phyloP scores from a whole-genome alignment of 2,329 filamentous ascomycete species.

The Fusarium newnesense region DNA sequence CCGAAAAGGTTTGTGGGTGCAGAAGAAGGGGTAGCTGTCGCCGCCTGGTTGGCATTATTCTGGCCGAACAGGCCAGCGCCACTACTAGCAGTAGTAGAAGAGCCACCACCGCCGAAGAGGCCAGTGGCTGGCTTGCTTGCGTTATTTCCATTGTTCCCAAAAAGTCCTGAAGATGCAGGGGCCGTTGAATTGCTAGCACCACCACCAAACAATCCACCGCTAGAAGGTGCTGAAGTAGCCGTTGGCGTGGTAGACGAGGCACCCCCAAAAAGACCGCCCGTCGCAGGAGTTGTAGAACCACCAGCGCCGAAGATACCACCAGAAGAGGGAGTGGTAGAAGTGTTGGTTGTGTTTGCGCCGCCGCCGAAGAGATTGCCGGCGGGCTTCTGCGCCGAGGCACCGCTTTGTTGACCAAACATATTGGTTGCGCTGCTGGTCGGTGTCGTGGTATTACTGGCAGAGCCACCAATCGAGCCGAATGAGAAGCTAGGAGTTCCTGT shows the following conservation, averaged over 20 bases:
- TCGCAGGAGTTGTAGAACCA: conserved; percentile 40
- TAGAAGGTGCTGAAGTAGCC: conserved; percentile 36
- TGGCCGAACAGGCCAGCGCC: conserved; percentile 41
- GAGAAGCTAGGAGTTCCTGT: conserved; percentile 52
- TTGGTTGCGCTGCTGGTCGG: conserved; percentile 42
- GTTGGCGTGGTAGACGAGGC: conserved; percentile 43
- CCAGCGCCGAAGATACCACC: conserved; percentile 41
- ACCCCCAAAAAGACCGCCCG: conserved; percentile 39
- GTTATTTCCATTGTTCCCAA: conserved; percentile 42
- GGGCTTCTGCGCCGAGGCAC: conserved; percentile 43
- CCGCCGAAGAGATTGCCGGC: conserved; percentile 40
- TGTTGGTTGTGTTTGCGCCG: conserved; percentile 38
- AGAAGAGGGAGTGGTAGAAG: conserved; percentile 28
- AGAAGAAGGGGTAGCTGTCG: conserved; percentile 39
- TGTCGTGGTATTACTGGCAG: conserved; percentile 43
- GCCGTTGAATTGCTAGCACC: conserved; percentile 40
- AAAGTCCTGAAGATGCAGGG: conserved; percentile 47
- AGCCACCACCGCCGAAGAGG: conserved; percentile 45
- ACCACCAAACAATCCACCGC: conserved; percentile 43
- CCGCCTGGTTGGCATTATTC: conserved; percentile 38
- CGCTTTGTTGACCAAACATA: conserved; percentile 49
- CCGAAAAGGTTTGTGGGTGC: conserved; percentile 48
- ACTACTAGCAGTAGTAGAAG: conserved; percentile 37
- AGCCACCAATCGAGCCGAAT: conserved; percentile 50
- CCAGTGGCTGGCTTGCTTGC: conserved; percentile 34